A percentile compares a stretch with the other conserved stretches of the same genome.
phyloP scores from a whole-genome alignment of 768 basidiomycete genomes.

The Multifurca ochricompacta region DNA sequence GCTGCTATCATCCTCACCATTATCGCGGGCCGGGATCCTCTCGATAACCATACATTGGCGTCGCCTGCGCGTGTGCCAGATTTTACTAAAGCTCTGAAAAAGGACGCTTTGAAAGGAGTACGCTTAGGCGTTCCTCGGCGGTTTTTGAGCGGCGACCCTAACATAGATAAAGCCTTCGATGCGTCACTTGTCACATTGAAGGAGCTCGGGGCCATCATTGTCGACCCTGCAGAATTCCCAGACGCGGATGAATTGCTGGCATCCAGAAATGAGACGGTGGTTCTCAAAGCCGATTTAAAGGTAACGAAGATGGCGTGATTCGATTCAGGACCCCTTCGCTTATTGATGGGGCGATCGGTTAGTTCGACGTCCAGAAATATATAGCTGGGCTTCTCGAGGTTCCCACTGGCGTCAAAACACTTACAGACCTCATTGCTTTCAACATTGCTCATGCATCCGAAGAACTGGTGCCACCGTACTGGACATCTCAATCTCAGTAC shows the following conservation, averaged over 20 bases:
- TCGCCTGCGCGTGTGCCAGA: conserved; percentile 43
- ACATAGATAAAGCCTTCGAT: conserved; percentile 33
- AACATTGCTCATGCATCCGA: conserved; percentile 43
- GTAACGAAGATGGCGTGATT: conserved; percentile 26
- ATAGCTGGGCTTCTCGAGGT: too few relatives aligned
- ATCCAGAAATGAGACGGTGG: conserved; percentile 44
- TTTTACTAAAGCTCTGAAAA: too few relatives aligned
- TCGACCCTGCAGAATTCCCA: conserved; percentile 58
- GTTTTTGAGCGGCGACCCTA: conserved; percentile 25
- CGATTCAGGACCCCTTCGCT: too few relatives aligned
- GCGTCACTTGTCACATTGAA: conserved; percentile 32
- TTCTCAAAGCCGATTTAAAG: conserved; percentile 52
- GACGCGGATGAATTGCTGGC: conserved; percentile 41
- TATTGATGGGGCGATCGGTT: not conserved
- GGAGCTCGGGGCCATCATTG: conserved; percentile 40
- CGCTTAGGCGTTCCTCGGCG: conserved; percentile 40
- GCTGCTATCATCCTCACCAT: too few relatives aligned
- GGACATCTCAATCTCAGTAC: conserved; percentile 32
- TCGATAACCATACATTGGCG: conserved; percentile 35
- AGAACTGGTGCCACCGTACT: conserved; percentile 35
- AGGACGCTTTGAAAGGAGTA: conserved; percentile 38
- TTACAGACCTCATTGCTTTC: too few relatives aligned
- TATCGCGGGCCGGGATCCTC: conserved; percentile 39
- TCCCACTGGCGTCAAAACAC: conserved; percentile 47
- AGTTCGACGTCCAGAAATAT: conserved; percentile 50